These are phyloP conservation scores for Protea cynaroides DNA, from an alignment of 164 flowering plant genomes.

Conservation along the genomic window DNA sequence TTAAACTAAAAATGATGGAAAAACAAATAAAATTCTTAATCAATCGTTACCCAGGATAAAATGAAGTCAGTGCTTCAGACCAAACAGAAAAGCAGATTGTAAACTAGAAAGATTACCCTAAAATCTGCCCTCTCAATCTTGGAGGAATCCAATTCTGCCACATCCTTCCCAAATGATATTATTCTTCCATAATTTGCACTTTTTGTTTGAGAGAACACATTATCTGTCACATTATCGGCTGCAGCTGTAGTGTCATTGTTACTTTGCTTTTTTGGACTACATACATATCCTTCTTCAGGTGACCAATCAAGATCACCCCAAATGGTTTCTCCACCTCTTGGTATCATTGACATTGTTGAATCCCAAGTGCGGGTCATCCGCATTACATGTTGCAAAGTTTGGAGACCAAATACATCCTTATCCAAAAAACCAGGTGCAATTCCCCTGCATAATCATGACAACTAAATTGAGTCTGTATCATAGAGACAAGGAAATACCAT, in stretches of 20 bases:
- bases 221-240: conserved; percentile 16
- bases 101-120: conserved; percentile 36
- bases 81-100: not conserved
- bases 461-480: too few relatives aligned
- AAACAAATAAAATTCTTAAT: too few relatives aligned
- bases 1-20: too few relatives aligned
- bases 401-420: conserved; percentile 61
- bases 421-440: conserved; percentile 82
- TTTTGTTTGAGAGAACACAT: conserved; percentile 17
- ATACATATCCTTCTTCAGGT: conserved; percentile 66
- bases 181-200: conserved; percentile 66
- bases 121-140: conserved; percentile 64
- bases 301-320: conserved; percentile 98
- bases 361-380: conserved; percentile 96
- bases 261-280: conserved; percentile 34
- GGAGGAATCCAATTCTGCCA: conserved; percentile 53
- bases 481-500: too few relatives aligned
- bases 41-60: too few relatives aligned
- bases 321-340: conserved; percentile 90
- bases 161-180: conserved; percentile 77
- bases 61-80: not conserved
- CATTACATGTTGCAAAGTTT: conserved; percentile 81
- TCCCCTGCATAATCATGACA: conserved; percentile 47
- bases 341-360: conserved; percentile 97
- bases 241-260: conserved; percentile 28